Conservation (phyloP, 1,139 yeast genomes). For the Pichia sorboxylosa region DNA sequence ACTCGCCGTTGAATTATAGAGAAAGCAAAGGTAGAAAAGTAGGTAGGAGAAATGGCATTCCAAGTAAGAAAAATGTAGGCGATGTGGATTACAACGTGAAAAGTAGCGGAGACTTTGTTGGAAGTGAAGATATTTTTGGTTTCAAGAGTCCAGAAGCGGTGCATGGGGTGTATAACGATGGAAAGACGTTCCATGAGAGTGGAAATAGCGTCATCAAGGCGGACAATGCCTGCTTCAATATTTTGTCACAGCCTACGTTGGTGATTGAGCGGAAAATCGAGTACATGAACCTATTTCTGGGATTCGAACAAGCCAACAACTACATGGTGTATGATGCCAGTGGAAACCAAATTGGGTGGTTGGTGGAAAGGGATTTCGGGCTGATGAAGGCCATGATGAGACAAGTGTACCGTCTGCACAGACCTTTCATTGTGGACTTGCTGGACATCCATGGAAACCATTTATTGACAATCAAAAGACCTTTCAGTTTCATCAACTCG, state of each 20-base stretch:
- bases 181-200: not conserved
- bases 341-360: slow-evolving; percentile 69
- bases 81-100: not conserved
- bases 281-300: slow-evolving; percentile 72
- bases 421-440: slow-evolving; percentile 80
- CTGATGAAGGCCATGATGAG: slow-evolving; percentile 58
- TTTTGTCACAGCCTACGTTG: slow-evolving; percentile 52
- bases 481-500: slow-evolving; percentile 80
- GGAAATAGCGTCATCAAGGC: slow-evolving; percentile 5
- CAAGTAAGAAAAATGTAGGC: not conserved
- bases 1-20: slow-evolving; percentile 12
- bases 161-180: not conserved
- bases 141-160: not conserved
- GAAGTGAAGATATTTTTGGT: not conserved
- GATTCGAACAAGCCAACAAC: slow-evolving; percentile 83
- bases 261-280: slow-evolving; percentile 84
- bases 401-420: slow-evolving; percentile 69
- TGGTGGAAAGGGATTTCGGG: slow-evolving; percentile 73
- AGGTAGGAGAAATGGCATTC: not conserved
- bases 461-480: slow-evolving; percentile 61
- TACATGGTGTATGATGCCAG: slow-evolving; percentile 62
- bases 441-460: slow-evolving; percentile 61
- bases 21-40: not conserved
- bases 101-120: too few species aligned
- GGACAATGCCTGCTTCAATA: slow-evolving; percentile 32